Base-by-base conservation (phyloP, 106 monocot species). In the Allium sativum region DNA sequence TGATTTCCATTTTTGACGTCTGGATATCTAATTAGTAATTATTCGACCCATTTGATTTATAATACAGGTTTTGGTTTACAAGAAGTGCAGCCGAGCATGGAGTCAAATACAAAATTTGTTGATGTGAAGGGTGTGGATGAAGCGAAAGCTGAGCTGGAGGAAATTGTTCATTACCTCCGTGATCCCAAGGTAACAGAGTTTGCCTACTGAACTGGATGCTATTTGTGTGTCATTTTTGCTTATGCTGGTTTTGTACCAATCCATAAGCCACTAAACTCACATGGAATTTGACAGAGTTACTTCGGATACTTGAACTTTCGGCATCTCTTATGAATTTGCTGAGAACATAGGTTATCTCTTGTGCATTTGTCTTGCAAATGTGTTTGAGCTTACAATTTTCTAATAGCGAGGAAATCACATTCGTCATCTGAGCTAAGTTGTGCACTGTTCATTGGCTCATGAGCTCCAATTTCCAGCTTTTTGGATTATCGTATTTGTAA, bases 91-190 rank as follows among this genome's bases (percentile, higher is more conserved):
- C 98, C 98, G 60, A 92, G 77, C 73, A 76, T 92, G 76, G 92
- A 98, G 43, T 92, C 98, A 54, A 80, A 66, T 56, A 98, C 92
- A 56, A 98, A 98, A 74, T 98, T 98, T 65, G 83, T 70, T 85
- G 98, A 98, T 67, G 98, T 98, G 52, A 98, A 98, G 57, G 98
- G 98, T 43, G 92, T 98, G 57, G 98, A 98, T 74, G 98, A 98
- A 70, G 98, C 98, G 40, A 98, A 98, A 79, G 79, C 85, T 73
- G 98, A 98, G 62, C 51, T 98, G 13, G 98, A 98, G 60, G 92
- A 98, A 79, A 98, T 98, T 75, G 92, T 98, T 68, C 92, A 98
- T 59, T 98, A 92, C 68, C 80, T 98, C 58, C 92, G 92, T 54
- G 98, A 98, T 77, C 98, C 92, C n/a, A 98, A 98, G 98, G 98